Percentiles rank a stretch among this genome's conserved stretches.
Conservation (phyloP, 106 monocot species). For the Alisma plantagoaquatica region DNA sequence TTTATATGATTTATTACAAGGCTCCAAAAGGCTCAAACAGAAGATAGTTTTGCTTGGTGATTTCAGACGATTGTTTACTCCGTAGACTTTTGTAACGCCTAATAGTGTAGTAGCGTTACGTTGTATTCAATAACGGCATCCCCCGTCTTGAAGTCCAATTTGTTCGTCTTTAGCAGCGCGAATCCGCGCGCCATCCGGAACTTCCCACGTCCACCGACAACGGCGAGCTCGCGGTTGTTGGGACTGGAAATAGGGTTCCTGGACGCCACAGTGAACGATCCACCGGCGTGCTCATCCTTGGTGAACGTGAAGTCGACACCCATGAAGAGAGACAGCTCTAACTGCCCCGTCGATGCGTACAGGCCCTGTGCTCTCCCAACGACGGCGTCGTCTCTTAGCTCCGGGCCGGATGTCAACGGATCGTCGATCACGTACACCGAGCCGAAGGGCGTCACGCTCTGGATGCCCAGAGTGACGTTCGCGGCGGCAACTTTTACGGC, state of each 20-base stretch:
- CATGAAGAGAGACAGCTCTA: slow-evolving; percentile 3
- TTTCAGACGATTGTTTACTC: no score
- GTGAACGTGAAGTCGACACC: slow-evolving; percentile 10
- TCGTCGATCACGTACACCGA: slow-evolving; percentile 1
- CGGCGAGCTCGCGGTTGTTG: background rate
- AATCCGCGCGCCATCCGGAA: slow-evolving; percentile 9
- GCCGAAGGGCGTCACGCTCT: slow-evolving; percentile 5
- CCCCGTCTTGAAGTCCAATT: background rate
- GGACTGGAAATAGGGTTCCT: slow-evolving; percentile 3
- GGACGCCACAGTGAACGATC: no score
- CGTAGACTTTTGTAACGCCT: no score
- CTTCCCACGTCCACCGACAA: slow-evolving; percentile 10
- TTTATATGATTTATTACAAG: no score
- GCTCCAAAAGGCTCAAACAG: no score
- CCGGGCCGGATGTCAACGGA: background rate
- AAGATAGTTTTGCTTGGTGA: no score
- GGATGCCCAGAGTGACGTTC: no score
- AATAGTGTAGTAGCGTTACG: background rate
- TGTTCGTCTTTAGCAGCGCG: background rate
- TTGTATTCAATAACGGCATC: background rate
- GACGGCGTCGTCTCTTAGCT: background rate
- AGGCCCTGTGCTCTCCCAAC: slow-evolving; percentile 15
- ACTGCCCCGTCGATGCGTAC: slow-evolving; percentile 3
- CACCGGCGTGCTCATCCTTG: slow-evolving; percentile 1
- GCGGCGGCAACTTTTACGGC: no score